A percentile compares a stretch with the other conserved stretches of the same genome.
Evolutionary conservation across 331 rosid genomes (phyloP).

Genomic region (Phaseolus coccineus): DNA sequence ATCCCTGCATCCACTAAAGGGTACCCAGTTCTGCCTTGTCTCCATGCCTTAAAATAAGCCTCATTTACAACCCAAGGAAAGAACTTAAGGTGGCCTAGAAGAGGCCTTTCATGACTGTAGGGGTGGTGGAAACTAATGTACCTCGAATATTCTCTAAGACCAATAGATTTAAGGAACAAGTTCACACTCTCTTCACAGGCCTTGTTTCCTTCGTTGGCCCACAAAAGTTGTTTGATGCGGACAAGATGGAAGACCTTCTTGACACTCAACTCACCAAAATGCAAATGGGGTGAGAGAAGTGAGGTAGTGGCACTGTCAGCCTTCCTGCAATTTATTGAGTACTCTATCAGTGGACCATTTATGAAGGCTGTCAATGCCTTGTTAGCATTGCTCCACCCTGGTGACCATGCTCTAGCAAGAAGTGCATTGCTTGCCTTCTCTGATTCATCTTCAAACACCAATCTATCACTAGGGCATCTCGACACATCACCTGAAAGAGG

Average conservation of each 20-base stretch:
- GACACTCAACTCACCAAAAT: slow-evolving; percentile 95
- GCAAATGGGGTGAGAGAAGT: slow-evolving; percentile 90
- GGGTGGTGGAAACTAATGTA: slow-evolving; percentile 93
- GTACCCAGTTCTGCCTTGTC: slow-evolving; percentile 98
- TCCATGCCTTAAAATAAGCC: slow-evolving; percentile 89
- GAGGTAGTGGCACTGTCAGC: slow-evolving; percentile 93
- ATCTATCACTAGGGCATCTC: slow-evolving; percentile 64
- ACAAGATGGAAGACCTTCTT: slow-evolving; percentile 87
- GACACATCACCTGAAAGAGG: slow-evolving; percentile 76
- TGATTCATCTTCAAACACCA: slow-evolving; percentile 82
- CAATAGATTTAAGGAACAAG: slow-evolving; percentile 90
- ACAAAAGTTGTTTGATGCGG: slow-evolving; percentile 85
- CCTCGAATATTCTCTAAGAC: slow-evolving; percentile 94
- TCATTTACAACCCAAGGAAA: slow-evolving; percentile 88
- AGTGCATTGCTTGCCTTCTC: slow-evolving; percentile 97
- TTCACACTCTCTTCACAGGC: slow-evolving; percentile 93
- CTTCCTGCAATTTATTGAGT: slow-evolving; percentile 74
- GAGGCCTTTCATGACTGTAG: slow-evolving; percentile 83
- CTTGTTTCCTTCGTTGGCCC: slow-evolving; percentile 91
- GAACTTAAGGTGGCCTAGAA: slow-evolving; percentile 83
- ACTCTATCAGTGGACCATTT: slow-evolving; percentile 80
- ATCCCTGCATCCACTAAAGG: slow-evolving; percentile 99
- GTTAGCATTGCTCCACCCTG: slow-evolving; percentile 96
- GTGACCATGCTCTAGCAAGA: slow-evolving; percentile 97
- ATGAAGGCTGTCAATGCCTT: slow-evolving; percentile 79